Evolutionary conservation across 352 stramenopile species (phyloP), one percentile per base, ranked within the genome.

Genomic region (Phytophthora multivora): DNA sequence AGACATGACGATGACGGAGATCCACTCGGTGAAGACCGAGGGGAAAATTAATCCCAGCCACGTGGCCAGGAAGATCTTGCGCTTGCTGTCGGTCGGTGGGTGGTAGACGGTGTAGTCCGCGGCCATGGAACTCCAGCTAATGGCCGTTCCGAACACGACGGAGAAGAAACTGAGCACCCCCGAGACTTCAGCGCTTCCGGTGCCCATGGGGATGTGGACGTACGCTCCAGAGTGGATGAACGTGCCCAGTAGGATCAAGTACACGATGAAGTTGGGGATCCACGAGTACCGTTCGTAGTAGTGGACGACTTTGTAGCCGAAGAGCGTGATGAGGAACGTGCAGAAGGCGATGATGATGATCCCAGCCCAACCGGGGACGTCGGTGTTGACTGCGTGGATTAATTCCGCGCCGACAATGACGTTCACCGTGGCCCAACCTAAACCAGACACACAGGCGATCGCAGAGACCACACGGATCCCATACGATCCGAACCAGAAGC

Each of bases 221-320:
- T 74, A 81, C 16, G 65, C 73, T 11, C 66, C 73, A 7, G 69
- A 78, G 59, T 68, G 65, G 12, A 69, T 51, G 41, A 81, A 74
- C 25, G 64, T 62, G 15, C 62, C 55, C 45, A 78, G 26, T 42
- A 78, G 26, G 30, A 80, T 78, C 18, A 80, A 49, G 50, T 73
- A 80, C 12, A 78, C 72, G 38, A 76, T 76, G 55, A 75, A 75
- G 16, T 67, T 70, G 4, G 72, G 72, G 54, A 78, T 70, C 72
- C 72, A 80, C 28, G 69, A 71, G 60, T 71, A 80, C 10, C 71
- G 68, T 51, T 80, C 69, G 62, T 80, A 80, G 56, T 66, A 67
- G 66, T 80, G 72, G 12, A 80, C 69, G 43, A 78, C 55, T 63
- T 76, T 75, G 66, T 78, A 80, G 13, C 72, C 72, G 43, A 74